Evolutionary conservation across 768 basidiomycete species (phyloP), one percentile per base, ranked within the genome.

Genomic region (Panellus pusillus): DNA sequence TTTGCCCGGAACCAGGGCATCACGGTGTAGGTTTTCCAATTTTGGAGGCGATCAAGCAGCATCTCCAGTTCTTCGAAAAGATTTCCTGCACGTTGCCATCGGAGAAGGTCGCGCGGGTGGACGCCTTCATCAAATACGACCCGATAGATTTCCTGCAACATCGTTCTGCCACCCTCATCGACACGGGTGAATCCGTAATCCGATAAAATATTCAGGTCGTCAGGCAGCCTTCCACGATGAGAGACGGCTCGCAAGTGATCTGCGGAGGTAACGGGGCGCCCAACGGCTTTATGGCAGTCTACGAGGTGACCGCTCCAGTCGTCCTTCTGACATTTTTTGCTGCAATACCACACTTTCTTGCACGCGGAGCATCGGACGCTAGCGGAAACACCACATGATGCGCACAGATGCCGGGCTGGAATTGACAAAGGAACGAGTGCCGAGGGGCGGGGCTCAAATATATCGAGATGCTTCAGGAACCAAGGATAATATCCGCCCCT

Each of bases 111-210:
- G 43, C 59, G 49, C 19, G 67, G 18, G 40, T 24, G 55, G n/a
- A 52, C 45, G 1, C 55, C 55, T 37, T 52, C 55, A 2, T 52
- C 55, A n/a, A 61, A 42, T 9, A 67, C 36, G 0, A 48, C 50
- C 8, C 52, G 11, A 49, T 31, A 11, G 4, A 54, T 20, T 20
- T 69, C 60, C 14, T 66, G 54, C 8, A 62, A 56, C 0, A 44
- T 41, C 19, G 64, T 63, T 24, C 62, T 31, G 14, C 66, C 67
- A 4, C 17, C 6, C n/a, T 49, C 49, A 12, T 55, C 20, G 1
- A 64, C 66, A 17, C 59, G 58, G 6, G 40, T 38, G 38, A 71
- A 69, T 3, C 70, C 70, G 44, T 62, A 71, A 43, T 66, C 63
- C 18, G 47, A 27, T 17, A 57, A 50, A 14, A 63, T 69, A 24